Conservation (phyloP, 2,329 filamentous ascomycete species). For the Sarocladiaceae sp. region DNA sequence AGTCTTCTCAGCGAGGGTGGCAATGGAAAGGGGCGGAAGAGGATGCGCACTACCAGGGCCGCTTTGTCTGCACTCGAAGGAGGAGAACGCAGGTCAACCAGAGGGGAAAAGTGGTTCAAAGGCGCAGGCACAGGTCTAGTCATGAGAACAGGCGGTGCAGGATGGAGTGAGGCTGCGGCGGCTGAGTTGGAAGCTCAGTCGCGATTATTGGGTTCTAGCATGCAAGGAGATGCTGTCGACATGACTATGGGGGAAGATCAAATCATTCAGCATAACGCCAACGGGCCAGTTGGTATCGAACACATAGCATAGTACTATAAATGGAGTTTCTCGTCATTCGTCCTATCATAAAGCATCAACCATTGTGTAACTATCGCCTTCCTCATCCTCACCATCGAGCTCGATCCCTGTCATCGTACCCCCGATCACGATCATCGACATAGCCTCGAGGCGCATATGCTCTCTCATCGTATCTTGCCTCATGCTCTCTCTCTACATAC, state of each 20-base stretch:
- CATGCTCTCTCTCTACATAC: slow-evolving; percentile 12
- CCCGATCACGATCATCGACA: not conserved
- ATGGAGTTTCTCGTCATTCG: slow-evolving; percentile 3
- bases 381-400: not conserved
- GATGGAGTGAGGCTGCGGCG: slow-evolving; percentile 29
- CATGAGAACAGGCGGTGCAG: slow-evolving; percentile 55
- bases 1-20: slow-evolving; percentile 59
- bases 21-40: slow-evolving; percentile 41
- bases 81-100: slow-evolving; percentile 60
- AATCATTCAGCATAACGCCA: not conserved
- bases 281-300: not conserved
- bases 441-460: not conserved
- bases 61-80: slow-evolving; percentile 76
- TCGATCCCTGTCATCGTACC: not conserved
- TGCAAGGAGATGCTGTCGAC: not conserved
- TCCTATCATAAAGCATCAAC: not conserved
- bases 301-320: not conserved
- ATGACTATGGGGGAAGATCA: not conserved
- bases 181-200: slow-evolving; percentile 16
- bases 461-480: slow-evolving; percentile 15
- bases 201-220: not conserved
- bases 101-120: slow-evolving; percentile 70
- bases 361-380: no score
- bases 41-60: slow-evolving; percentile 66
- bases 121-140: slow-evolving; percentile 58